Percentiles rank a stretch among this genome's conserved stretches.
Evolutionary conservation across 2,329 filamentous ascomycete species (phyloP).

Genomic region (Penicillium frequentans): DNA sequence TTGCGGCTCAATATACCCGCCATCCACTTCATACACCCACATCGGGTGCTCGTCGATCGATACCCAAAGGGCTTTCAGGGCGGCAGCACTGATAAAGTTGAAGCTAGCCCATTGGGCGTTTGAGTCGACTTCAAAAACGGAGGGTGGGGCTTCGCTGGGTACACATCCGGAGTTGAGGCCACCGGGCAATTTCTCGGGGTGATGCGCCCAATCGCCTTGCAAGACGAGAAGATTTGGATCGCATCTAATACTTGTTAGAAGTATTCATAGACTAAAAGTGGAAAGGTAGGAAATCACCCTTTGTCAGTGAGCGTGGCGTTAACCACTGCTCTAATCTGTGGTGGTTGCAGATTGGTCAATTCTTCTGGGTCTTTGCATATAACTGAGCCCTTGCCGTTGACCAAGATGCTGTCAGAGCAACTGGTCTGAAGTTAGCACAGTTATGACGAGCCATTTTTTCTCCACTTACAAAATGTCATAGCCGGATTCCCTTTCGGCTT

Average conservation of each 20-base stretch:
- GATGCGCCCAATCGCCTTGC: slow-evolving; percentile 8
- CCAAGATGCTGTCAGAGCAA: slow-evolving; percentile 21
- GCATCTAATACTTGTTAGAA: slow-evolving; percentile 8
- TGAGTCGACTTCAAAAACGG: slow-evolving; percentile 45
- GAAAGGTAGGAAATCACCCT: slow-evolving; percentile 9
- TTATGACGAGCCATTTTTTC: neutral
- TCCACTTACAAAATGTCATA: slow-evolving; percentile 16
- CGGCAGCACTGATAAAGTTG: slow-evolving; percentile 55
- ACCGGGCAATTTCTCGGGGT: slow-evolving; percentile 25
- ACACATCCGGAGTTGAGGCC: slow-evolving; percentile 42
- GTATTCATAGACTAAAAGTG: neutral
- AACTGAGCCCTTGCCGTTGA: slow-evolving; percentile 20
- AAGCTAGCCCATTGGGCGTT: slow-evolving; percentile 53
- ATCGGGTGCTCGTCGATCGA: slow-evolving; percentile 40
- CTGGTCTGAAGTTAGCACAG: slow-evolving; percentile 43
- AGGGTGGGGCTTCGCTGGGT: slow-evolving; percentile 45
- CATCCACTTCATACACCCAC: slow-evolving; percentile 41
- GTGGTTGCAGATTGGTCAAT: slow-evolving; percentile 9
- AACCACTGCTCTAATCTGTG: slow-evolving; percentile 4
- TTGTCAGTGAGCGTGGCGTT: slow-evolving; percentile 18
- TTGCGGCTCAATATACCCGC: slow-evolving; percentile 38
- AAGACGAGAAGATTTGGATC: slow-evolving; percentile 10
- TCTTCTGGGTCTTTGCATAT: slow-evolving; percentile 19
- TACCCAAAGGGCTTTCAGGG: slow-evolving; percentile 51
- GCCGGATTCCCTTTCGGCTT: slow-evolving; percentile 24